Evolutionary conservation across 2,329 filamentous ascomycete genomes (phyloP).

Genomic region (Claviceps sp.): DNA sequence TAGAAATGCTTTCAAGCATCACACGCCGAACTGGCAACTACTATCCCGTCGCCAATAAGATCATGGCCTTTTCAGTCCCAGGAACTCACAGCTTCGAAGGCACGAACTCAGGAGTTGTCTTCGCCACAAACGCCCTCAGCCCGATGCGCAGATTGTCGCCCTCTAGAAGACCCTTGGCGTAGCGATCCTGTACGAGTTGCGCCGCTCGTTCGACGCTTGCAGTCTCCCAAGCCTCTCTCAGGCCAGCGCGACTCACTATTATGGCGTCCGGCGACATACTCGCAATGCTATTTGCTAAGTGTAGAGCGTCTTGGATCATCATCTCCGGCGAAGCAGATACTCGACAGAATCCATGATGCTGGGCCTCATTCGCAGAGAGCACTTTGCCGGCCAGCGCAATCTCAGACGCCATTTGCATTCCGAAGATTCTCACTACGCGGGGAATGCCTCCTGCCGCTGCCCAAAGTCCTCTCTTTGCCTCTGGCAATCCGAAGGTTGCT

Average conservation of each 20-base stretch:
- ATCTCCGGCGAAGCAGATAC: slow-evolving; percentile 24
- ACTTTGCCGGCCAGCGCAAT: slow-evolving; percentile 33
- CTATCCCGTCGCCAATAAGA: background rate
- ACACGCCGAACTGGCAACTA: too few species aligned
- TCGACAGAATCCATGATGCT: slow-evolving; percentile 14
- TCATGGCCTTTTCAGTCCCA: background rate
- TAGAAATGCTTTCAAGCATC: too few species aligned
- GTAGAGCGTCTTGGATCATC: slow-evolving; percentile 22
- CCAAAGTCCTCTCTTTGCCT: slow-evolving; percentile 40
- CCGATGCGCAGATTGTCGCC: slow-evolving; percentile 37
- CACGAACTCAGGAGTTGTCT: slow-evolving; percentile 34
- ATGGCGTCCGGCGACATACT: slow-evolving; percentile 23
- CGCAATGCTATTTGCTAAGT: slow-evolving; percentile 21
- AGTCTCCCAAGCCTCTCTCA: slow-evolving; percentile 26
- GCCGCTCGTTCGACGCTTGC: slow-evolving; percentile 25
- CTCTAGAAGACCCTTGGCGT: slow-evolving; percentile 23
- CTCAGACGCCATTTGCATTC: slow-evolving; percentile 34
- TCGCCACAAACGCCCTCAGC: slow-evolving; percentile 36
- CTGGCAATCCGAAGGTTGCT: slow-evolving; percentile 38
- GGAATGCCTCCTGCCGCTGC: slow-evolving; percentile 38
- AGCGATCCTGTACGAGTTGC: slow-evolving; percentile 28
- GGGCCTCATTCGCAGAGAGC: slow-evolving; percentile 27
- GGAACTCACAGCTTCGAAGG: slow-evolving; percentile 28
- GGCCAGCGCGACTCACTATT: slow-evolving; percentile 25
- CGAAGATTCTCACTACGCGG: slow-evolving; percentile 31